A percentile compares a stretch with the other conserved stretches of the same genome.
These are phyloP conservation scores for Rubroboletus satanas DNA, from an alignment of 768 basidiomycete genomes.

Conservation along the genomic window DNA sequence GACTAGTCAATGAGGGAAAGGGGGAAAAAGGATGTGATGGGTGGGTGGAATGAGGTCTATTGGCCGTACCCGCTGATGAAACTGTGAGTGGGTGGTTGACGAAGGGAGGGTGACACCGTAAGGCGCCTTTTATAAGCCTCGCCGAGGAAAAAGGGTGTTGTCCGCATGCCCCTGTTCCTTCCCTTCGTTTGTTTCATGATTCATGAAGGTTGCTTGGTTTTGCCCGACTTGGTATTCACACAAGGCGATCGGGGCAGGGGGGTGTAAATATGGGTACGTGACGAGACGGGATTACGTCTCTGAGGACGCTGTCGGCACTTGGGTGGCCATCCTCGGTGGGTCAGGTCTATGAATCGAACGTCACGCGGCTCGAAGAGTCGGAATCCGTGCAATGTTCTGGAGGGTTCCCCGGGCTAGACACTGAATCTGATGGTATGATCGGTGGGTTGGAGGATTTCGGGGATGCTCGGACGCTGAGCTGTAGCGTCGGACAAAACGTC, in stretches of 20 bases:
- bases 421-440: not conserved
- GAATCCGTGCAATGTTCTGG: not conserved
- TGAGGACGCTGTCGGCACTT: not conserved
- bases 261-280: not conserved
- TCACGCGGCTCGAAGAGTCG: not conserved
- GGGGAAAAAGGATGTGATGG: not conserved
- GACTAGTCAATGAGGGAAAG: not conserved
- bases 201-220: not conserved
- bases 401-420: not conserved
- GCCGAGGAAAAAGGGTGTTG: slow-evolving; percentile 10
- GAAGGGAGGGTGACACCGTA: not conserved
- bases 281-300: slow-evolving; percentile 12
- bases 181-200: not conserved
- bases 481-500: not conserved
- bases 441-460: not conserved
- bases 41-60: not conserved
- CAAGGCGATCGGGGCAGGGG: slow-evolving; percentile 19
- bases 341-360: not conserved
- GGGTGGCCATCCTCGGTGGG: not conserved
- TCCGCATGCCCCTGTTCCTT: not conserved
- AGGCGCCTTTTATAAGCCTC: slow-evolving; percentile 11
- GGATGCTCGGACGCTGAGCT: not conserved
- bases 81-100: slow-evolving; percentile 1
- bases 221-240: not conserved
- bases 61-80: not conserved